Conservation (phyloP, 163 green algal genomes). For the Trebouxiophyceae sp. region DNA sequence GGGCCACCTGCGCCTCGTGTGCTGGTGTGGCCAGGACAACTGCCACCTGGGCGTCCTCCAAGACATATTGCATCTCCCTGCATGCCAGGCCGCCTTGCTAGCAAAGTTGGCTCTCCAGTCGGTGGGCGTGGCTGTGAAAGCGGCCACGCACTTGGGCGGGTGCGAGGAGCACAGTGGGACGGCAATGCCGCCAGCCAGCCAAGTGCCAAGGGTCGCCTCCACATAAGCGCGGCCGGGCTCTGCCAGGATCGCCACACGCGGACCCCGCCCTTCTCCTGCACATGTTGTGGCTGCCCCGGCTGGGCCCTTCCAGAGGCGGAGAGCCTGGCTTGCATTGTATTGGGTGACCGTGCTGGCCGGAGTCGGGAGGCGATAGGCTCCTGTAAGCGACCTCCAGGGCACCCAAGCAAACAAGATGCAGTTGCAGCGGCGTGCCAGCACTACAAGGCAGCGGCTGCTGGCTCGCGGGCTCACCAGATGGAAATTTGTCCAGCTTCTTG, state of each 20-base stretch:
- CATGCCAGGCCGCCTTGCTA: background rate
- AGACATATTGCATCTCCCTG: constrained; percentile 45
- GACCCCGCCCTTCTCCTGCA: background rate
- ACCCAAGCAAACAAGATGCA: no score
- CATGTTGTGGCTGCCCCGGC: no score
- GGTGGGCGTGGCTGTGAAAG: background rate
- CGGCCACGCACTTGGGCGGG: constrained; percentile 30
- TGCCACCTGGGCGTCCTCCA: constrained; percentile 36
- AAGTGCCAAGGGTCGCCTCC: constrained; percentile 62
- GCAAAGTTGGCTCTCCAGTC: background rate
- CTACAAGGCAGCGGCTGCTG: no score
- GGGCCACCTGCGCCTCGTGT: constrained; percentile 15
- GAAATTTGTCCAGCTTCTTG: no score
- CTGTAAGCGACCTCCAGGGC: no score
- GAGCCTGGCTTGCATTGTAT: no score
- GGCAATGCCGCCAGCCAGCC: constrained; percentile 65
- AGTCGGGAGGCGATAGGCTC: no score
- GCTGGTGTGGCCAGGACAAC: constrained; percentile 20
- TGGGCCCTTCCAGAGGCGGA: no score
- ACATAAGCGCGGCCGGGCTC: constrained; percentile 42
- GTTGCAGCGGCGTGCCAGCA: no score
- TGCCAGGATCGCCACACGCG: constrained; percentile 45
- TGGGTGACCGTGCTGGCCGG: no score
- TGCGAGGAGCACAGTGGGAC: constrained; percentile 80
- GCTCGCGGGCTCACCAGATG: no score